Conservation (phyloP, 2,329 filamentous ascomycete species). For the Aspergillus felis region DNA sequence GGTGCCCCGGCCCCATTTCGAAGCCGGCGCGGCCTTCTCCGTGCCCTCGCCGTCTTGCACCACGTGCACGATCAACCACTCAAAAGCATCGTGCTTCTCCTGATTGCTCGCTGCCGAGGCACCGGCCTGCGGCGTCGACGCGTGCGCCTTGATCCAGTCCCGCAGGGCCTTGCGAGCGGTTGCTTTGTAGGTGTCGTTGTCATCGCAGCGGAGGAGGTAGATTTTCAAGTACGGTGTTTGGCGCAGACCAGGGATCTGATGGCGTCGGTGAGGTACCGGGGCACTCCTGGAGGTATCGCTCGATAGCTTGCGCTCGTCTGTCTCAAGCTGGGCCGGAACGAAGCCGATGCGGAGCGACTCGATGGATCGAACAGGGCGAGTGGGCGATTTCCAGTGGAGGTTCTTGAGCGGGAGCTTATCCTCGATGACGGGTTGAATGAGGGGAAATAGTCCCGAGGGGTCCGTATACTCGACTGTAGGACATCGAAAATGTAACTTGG, state of each 20-base stretch:
- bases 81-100: constrained; percentile 93
- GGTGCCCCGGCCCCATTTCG: constrained; percentile 73
- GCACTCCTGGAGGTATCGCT: constrained; percentile 34
- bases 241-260: constrained; percentile 91
- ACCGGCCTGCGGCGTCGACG: constrained; percentile 51
- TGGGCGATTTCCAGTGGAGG: constrained; percentile 94
- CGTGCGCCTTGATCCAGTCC: constrained; percentile 85
- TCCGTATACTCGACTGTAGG: constrained; percentile 88
- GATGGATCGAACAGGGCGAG: constrained; percentile 86
- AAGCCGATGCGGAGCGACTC: constrained; percentile 88
- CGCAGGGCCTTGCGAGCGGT: constrained; percentile 72
- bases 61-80: constrained; percentile 92
- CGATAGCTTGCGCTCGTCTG: constrained; percentile 31
- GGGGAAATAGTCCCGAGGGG: constrained; percentile 80
- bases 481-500: constrained; percentile 9
- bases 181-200: constrained; percentile 89
- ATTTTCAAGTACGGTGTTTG: constrained; percentile 93
- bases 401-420: constrained; percentile 81
- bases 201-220: constrained; percentile 85
- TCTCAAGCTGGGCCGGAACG: constrained; percentile 56
- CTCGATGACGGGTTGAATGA: constrained; percentile 72
- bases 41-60: constrained; percentile 70
- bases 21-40: constrained; percentile 63
- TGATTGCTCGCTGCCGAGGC: constrained; percentile 55
- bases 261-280: constrained; percentile 57